These are phyloP conservation scores for Halophytophthora batemanensis DNA, from an alignment of 352 stramenopile species.

Conservation along the genomic window DNA sequence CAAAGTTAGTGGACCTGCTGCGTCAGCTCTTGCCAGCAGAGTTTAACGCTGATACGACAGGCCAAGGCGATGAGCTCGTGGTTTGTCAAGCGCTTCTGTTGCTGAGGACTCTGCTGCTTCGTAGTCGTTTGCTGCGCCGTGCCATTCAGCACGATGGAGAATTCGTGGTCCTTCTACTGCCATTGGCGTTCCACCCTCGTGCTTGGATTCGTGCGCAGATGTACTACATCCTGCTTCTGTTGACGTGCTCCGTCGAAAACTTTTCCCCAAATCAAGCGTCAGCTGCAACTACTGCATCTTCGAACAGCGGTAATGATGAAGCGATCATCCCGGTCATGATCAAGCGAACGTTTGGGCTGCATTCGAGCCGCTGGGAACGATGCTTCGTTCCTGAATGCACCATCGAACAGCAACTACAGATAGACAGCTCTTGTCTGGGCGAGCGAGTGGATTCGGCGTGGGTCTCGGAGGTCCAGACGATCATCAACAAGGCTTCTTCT, in stretches of 20 bases:
- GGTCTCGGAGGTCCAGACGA: constrained; percentile 17
- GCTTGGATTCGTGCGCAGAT: constrained; percentile 43
- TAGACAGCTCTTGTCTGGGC: constrained; percentile 6
- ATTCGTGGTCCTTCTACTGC: constrained; percentile 22
- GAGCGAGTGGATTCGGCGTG: constrained; percentile 16
- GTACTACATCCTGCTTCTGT: constrained; percentile 57
- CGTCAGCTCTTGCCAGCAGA: constrained; percentile 7
- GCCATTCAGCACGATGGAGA: constrained; percentile 23
- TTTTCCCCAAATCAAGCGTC: constrained; percentile 16
- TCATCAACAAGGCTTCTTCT: constrained; percentile 8
- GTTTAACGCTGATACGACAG: constrained; percentile 3
- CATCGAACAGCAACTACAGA: constrained; percentile 16
- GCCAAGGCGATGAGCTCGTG: constrained; percentile 3
- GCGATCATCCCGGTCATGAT: constrained; percentile 24
- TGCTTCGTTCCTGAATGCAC: constrained; percentile 27
- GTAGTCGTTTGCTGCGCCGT: constrained; percentile 32
- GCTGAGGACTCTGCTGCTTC: constrained; percentile 40
- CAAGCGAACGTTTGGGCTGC: constrained; percentile 39
- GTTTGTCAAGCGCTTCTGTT: constrained; percentile 26
- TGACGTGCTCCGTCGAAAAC: constrained; percentile 53
- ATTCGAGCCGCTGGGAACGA: constrained; percentile 34
- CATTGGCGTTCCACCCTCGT: constrained; percentile 40
- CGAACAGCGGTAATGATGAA: constrained; percentile 9
- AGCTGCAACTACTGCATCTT: background rate
- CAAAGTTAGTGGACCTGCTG: constrained; percentile 18